Conservation (phyloP, 495 filamentous ascomycete genomes). For the Immersiella caudata region DNA sequence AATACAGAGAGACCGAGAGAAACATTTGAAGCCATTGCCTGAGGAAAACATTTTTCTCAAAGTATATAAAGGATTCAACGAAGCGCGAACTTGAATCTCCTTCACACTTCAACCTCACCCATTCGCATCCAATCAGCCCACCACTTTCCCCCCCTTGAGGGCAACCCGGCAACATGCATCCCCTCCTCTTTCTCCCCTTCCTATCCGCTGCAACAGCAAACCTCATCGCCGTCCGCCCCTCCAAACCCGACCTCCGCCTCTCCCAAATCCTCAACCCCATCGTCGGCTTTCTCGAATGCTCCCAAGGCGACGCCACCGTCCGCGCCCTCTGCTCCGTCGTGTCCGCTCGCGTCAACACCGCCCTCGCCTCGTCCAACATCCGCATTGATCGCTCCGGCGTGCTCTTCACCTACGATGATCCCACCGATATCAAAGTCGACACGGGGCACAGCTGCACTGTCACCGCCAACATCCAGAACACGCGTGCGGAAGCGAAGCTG, state of each 20-base stretch:
- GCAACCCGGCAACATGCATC: not conserved
- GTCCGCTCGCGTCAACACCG: slow-evolving; percentile 3
- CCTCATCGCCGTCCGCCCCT: slow-evolving; percentile 15
- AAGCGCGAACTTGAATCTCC: not conserved
- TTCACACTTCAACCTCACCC: not conserved
- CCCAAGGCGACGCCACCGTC: slow-evolving; percentile 11
- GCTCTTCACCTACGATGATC: slow-evolving; percentile 29
- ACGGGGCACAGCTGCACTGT: slow-evolving; percentile 27
- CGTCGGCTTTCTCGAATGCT: slow-evolving; percentile 24
- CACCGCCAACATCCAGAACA: slow-evolving; percentile 20
- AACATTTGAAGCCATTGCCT: not conserved
- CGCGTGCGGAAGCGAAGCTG: slow-evolving; percentile 21
- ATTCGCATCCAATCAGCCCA: not conserved
- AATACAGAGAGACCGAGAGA: not conserved
- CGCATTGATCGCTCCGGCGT: slow-evolving; percentile 16
- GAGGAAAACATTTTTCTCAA: not conserved
- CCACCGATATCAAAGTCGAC: slow-evolving; percentile 23
- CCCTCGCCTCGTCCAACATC: slow-evolving; percentile 19
- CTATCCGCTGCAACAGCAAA: not conserved
- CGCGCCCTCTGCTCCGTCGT: slow-evolving; percentile 21
- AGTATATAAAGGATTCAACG: not conserved
- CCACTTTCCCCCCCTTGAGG: too few species aligned
- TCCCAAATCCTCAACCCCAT: slow-evolving; percentile 20
- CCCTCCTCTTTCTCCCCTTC: slow-evolving; percentile 1
- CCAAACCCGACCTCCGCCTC: slow-evolving; percentile 16